These are phyloP conservation scores for Lantana camara DNA, from an alignment of 257 asterid species.

Conservation along the genomic window DNA sequence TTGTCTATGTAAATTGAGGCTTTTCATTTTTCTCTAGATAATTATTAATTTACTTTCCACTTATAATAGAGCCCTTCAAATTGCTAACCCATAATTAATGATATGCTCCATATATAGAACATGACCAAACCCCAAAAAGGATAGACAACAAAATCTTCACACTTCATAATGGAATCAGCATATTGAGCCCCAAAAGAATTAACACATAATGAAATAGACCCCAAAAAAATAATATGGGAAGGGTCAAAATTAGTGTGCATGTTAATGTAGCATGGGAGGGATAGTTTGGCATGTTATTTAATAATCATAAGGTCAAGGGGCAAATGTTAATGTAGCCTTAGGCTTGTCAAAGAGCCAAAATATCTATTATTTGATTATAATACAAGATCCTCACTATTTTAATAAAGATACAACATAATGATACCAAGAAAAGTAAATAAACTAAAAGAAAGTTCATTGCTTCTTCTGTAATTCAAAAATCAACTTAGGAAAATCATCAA, in stretches of 20 bases:
- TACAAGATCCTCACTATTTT: slow-evolving; percentile 25
- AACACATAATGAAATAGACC: too few relatives aligned
- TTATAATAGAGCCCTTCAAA: too few relatives aligned
- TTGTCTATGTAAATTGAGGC: too few relatives aligned
- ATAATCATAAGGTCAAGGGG: slow-evolving; percentile 23
- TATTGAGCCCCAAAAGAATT: too few relatives aligned
- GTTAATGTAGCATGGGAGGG: neutral
- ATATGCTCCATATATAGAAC: too few relatives aligned
- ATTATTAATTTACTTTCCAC: too few relatives aligned
- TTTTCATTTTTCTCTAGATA: too few relatives aligned
- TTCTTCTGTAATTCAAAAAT: slow-evolving; percentile 37
- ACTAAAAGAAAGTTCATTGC: slow-evolving; percentile 33
- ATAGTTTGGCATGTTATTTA: slow-evolving; percentile 7
- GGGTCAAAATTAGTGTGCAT: slow-evolving; percentile 13
- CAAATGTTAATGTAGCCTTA: slow-evolving; percentile 23
- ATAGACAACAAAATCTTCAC: too few relatives aligned
- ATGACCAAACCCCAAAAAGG: too few relatives aligned
- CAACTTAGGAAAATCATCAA: slow-evolving; percentile 27
- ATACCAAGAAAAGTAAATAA: slow-evolving; percentile 20
- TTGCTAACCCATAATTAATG: too few relatives aligned
- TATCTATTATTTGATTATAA: slow-evolving; percentile 11
- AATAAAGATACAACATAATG: neutral
- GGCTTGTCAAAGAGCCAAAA: slow-evolving; percentile 33
- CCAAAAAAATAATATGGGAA: neutral
- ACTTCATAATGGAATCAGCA: too few relatives aligned